phyloP scores from a whole-genome alignment of 2,329 filamentous ascomycete genomes.

The Didymella arachidicola region DNA sequence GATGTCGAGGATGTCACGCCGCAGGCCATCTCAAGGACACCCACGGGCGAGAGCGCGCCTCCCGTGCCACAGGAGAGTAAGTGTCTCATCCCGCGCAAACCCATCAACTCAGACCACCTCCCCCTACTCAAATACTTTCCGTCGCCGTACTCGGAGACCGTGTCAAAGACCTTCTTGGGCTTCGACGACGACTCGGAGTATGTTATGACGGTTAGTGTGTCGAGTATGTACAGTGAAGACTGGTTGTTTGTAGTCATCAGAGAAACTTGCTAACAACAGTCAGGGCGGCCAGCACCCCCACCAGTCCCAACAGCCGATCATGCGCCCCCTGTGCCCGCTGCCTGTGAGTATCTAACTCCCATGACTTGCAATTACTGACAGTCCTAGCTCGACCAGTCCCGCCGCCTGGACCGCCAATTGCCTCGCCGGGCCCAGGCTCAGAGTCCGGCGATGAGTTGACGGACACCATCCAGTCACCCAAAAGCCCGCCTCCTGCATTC shows the following conservation, averaged over 20 bases:
- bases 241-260: not conserved
- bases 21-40: constrained; percentile 52
- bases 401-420: constrained; percentile 60
- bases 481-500: constrained; percentile 38
- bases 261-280: constrained; percentile 24
- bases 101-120: constrained; percentile 31
- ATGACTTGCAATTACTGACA: not conserved
- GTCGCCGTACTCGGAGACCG: constrained; percentile 38
- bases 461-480: constrained; percentile 43
- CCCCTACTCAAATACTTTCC: constrained; percentile 35
- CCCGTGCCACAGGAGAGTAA: constrained; percentile 61
- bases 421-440: constrained; percentile 78
- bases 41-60: constrained; percentile 51
- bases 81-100: constrained; percentile 51
- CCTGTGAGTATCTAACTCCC: constrained; percentile 39
- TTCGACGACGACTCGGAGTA: constrained; percentile 48
- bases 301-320: constrained; percentile 35
- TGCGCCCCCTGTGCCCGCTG: constrained; percentile 46
- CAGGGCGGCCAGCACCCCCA: constrained; percentile 54
- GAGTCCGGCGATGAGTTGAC: constrained; percentile 86
- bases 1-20: constrained; percentile 62
- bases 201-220: constrained; percentile 50
- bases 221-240: constrained; percentile 44
- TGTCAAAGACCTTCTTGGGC: constrained; percentile 45
- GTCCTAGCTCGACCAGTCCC: constrained; percentile 69